Evolutionary conservation across 495 filamentous ascomycete genomes (phyloP).

Genomic region (Cudoniella acicularis): DNA sequence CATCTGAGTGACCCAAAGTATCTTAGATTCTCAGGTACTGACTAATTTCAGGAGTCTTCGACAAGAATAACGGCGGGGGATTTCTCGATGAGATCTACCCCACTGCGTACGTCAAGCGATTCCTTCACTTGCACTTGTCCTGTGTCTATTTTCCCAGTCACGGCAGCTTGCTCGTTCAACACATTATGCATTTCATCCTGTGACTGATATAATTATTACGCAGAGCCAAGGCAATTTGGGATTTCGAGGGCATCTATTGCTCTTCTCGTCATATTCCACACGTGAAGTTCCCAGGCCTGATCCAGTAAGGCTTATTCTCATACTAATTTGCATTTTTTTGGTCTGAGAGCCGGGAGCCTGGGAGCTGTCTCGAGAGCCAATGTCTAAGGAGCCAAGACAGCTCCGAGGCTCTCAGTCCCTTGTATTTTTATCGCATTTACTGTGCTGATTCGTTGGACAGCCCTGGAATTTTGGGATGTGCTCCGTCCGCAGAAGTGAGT

Average conservation of each 20-base stretch:
- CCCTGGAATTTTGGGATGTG: slow-evolving; percentile 89
- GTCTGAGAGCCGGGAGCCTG: too few relatives aligned
- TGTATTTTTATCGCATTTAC: too few relatives aligned
- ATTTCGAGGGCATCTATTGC: slow-evolving; percentile 94
- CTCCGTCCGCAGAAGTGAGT: slow-evolving; percentile 61
- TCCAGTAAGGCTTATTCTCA: too few relatives aligned
- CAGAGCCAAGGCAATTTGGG: slow-evolving; percentile 95
- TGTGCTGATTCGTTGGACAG: too few relatives aligned
- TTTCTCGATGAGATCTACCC: slow-evolving; percentile 92
- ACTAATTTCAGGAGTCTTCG: slow-evolving; percentile 60
- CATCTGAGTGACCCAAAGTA: neutral
- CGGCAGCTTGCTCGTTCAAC: too few relatives aligned
- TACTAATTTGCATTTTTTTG: too few relatives aligned
- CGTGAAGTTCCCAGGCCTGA: slow-evolving; percentile 85
- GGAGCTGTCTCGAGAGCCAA: too few relatives aligned
- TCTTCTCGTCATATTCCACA: slow-evolving; percentile 86
- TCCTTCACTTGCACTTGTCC: too few relatives aligned
- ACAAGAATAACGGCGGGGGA: slow-evolving; percentile 80
- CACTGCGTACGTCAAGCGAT: slow-evolving; percentile 51
- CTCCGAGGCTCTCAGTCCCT: too few relatives aligned
- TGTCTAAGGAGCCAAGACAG: too few relatives aligned
- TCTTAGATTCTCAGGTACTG: neutral
- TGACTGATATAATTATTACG: neutral
- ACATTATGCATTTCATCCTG: neutral
- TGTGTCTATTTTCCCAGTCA: too few relatives aligned